Evolutionary conservation across 225 moss, liverwort and hornwort genomes (phyloP).

Genomic region (Marchantia paleacea): DNA sequence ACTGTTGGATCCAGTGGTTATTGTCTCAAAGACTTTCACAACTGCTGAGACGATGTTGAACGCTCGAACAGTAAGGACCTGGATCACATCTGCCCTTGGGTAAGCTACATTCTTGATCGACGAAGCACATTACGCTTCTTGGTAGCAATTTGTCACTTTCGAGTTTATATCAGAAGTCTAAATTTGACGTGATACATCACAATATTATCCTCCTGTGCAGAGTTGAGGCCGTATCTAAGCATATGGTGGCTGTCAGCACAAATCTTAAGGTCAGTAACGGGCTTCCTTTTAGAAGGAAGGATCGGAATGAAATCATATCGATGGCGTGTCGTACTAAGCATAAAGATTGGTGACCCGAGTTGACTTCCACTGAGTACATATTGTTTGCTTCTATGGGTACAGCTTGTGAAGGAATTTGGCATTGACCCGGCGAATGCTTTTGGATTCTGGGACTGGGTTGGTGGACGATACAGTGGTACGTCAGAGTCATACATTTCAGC

Average conservation of each 20-base stretch:
- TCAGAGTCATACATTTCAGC: background rate
- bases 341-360: no score
- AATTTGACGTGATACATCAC: background rate
- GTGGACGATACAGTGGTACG: conserved; percentile 97
- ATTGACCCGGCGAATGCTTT: conserved; percentile 90
- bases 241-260: conserved; percentile 97
- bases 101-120: conserved; percentile 39
- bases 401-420: conserved; percentile 98
- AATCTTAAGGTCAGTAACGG: conserved; percentile 70
- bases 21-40: conserved; percentile 96
- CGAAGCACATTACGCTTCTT: background rate
- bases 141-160: conserved; percentile 1
- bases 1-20: conserved; percentile 59
- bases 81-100: conserved; percentile 88
- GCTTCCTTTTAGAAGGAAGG: background rate
- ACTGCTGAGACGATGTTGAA: conserved; percentile 98
- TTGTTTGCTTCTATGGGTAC: conserved; percentile 25
- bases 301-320: background rate
- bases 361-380: no score
- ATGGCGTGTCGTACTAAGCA: background rate
- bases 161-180: background rate
- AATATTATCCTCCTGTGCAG: conserved; percentile 39
- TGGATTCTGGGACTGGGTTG: conserved; percentile 99
- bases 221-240: conserved; percentile 76
- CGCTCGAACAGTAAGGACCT: conserved; percentile 81